Conservation (phyloP, 148 eudicot species). For the Euryodendron excelsum region DNA sequence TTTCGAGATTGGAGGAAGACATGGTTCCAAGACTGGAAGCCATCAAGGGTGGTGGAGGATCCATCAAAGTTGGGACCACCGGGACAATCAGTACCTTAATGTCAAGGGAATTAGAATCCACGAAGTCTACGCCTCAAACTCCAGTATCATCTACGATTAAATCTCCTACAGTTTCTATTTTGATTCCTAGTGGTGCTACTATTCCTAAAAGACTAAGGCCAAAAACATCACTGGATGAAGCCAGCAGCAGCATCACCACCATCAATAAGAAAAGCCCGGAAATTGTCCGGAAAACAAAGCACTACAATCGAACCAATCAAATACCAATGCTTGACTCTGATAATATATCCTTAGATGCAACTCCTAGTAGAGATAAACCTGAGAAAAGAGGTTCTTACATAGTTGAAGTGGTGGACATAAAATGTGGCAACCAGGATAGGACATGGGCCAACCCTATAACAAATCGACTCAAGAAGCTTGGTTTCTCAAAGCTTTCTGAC, state of each 20-base stretch:
- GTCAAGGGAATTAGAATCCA: slow-evolving; percentile 63
- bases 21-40: slow-evolving; percentile 77
- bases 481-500: slow-evolving; percentile 74
- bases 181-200: slow-evolving; percentile 18
- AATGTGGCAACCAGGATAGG: slow-evolving; percentile 52
- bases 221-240: slow-evolving; percentile 48
- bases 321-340: slow-evolving; percentile 69
- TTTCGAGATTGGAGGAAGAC: slow-evolving; percentile 14
- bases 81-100: slow-evolving; percentile 76
- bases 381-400: slow-evolving; percentile 43
- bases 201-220: slow-evolving; percentile 37
- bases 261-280: slow-evolving; percentile 36
- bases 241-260: slow-evolving; percentile 37
- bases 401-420: slow-evolving; percentile 76
- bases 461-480: slow-evolving; percentile 60
- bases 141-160: slow-evolving; percentile 20
- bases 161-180: slow-evolving; percentile 18
- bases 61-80: slow-evolving; percentile 73
- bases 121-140: slow-evolving; percentile 27
- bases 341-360: slow-evolving; percentile 54
- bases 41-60: slow-evolving; percentile 79
- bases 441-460: slow-evolving; percentile 40
- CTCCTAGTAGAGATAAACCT: slow-evolving; percentile 54
- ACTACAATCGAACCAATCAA: slow-evolving; percentile 32
- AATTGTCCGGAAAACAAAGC: slow-evolving; percentile 31